A percentile compares a stretch with the other conserved stretches of the same genome.
phyloP scores from a whole-genome alignment of 257 asterid genomes.

The Vinca minor region DNA sequence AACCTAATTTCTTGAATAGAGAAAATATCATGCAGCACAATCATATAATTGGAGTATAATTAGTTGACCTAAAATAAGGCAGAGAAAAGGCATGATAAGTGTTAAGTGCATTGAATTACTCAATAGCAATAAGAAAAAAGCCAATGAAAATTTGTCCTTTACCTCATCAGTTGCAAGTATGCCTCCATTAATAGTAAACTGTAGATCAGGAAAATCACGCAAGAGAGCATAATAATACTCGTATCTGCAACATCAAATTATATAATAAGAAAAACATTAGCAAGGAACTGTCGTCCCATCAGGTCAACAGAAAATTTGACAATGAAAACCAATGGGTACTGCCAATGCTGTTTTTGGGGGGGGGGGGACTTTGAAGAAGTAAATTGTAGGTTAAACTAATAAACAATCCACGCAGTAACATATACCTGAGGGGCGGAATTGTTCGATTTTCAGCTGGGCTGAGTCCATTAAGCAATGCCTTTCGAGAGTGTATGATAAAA shows the following conservation, averaged over 20 bases:
- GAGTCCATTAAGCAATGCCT: conserved; percentile 91
- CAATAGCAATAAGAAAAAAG: not conserved
- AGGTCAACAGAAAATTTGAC: not conserved
- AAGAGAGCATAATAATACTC: conserved; percentile 90
- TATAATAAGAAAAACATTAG: not conserved
- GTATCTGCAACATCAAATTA: conserved; percentile 39
- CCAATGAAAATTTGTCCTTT: conserved; percentile 15
- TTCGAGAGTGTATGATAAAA: conserved; percentile 85
- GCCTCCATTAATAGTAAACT: conserved; percentile 91
- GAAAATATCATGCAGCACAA: not conserved
- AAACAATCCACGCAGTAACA: conserved; percentile 5
- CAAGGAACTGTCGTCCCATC: not conserved
- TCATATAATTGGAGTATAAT: too few relatives aligned
- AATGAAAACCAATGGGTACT: conserved; percentile 11
- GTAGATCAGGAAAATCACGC: conserved; percentile 93
- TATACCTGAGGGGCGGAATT: conserved; percentile 87
- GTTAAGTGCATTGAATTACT: not conserved
- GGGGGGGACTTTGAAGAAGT: not conserved
- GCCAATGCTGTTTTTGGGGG: not conserved
- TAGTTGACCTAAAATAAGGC: not conserved
- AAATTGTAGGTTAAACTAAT: not conserved
- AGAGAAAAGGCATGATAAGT: not conserved
- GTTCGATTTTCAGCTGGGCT: conserved; percentile 85
- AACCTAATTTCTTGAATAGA: not conserved
- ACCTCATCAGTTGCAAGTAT: conserved; percentile 82